These are phyloP conservation scores for Scutellaria barbata DNA, from an alignment of 257 asterid species.

Conservation along the genomic window DNA sequence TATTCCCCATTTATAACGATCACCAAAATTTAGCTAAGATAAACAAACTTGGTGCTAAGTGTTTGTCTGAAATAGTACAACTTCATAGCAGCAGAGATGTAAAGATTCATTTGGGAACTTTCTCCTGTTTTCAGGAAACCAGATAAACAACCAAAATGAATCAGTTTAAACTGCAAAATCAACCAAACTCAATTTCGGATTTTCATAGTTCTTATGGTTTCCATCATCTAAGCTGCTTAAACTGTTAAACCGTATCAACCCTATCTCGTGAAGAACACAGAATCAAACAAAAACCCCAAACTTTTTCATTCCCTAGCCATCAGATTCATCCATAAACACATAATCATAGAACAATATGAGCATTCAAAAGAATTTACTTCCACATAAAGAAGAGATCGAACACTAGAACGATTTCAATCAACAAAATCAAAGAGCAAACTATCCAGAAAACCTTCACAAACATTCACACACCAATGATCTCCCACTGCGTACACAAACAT, in stretches of 20 bases:
- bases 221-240: slow-evolving; percentile 9
- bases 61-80: neutral
- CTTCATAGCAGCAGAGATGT: neutral
- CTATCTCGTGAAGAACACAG: neutral
- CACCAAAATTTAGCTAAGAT: neutral
- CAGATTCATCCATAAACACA: slow-evolving; percentile 19
- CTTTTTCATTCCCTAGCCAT: neutral
- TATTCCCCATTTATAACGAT: no score
- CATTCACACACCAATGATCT: slow-evolving; percentile 6
- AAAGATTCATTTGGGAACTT: neutral
- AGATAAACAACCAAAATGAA: neutral
- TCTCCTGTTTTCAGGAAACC: neutral
- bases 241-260: neutral
- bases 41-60: neutral
- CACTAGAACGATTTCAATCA: slow-evolving; percentile 16
- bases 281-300: slow-evolving; percentile 16
- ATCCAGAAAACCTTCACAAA: neutral
- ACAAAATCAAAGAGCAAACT: slow-evolving; percentile 21
- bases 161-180: neutral
- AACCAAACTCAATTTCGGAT: neutral
- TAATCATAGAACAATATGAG: neutral
- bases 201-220: neutral
- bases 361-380: neutral
- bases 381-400: slow-evolving; percentile 25
- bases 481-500: slow-evolving; percentile 5